A percentile compares a stretch with the other conserved stretches of the same genome.
phyloP scores from a whole-genome alignment of 345 rosid genomes.

The Hirschfeldia incana region DNA sequence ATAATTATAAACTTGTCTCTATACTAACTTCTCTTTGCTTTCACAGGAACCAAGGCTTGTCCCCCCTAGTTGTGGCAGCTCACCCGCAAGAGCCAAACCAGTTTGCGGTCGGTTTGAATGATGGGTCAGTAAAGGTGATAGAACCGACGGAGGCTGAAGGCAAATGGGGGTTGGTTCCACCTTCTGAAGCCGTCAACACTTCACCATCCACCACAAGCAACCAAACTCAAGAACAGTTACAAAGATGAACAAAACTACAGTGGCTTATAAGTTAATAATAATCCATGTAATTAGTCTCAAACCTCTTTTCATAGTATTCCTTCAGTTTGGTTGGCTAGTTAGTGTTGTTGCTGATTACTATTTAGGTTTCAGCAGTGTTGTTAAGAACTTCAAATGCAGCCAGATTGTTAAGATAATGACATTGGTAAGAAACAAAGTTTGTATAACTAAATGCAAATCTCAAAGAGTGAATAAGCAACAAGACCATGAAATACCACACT shows the following conservation, averaged over 20 bases:
- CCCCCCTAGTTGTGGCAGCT: constrained; percentile 73
- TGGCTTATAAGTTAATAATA: background rate
- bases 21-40: background rate
- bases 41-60: constrained; percentile 59
- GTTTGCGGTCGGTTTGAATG: constrained; percentile 67
- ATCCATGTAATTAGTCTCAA: constrained; percentile 16
- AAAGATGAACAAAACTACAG: constrained; percentile 49
- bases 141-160: constrained; percentile 71
- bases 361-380: background rate
- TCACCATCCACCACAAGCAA: constrained; percentile 77
- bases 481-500: background rate
- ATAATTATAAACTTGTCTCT: background rate
- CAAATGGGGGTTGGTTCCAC: constrained; percentile 72
- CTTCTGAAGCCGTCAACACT: constrained; percentile 52
- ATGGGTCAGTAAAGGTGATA: constrained; percentile 71
- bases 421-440: background rate
- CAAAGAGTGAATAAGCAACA: too few relatives aligned
- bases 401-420: background rate
- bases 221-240: constrained; percentile 70
- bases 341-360: background rate
- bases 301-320: background rate
- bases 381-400: background rate
- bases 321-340: background rate
- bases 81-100: constrained; percentile 79
- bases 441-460: background rate